Evolutionary conservation across 352 stramenopile genomes (phyloP), one percentile per base, ranked within the genome.

Genomic region (Pythium diclinum): DNA sequence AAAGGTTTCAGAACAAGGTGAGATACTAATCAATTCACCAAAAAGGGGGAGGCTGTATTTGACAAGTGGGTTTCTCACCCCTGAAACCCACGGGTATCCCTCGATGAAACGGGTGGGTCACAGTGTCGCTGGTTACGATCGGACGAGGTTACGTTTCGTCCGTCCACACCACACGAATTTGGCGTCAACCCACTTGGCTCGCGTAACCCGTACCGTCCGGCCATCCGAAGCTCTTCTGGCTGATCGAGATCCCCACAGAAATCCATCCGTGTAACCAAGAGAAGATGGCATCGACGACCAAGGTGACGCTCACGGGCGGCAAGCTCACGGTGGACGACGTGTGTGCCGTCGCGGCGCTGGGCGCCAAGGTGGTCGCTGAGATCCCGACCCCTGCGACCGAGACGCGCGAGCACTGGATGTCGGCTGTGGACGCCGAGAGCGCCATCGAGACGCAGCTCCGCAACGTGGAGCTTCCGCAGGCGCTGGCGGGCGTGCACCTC

Each of bases 261-360:
- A 49, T 49, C 48, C 21, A 55, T 36, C 48, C 6, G 10, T 30
- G 33, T 44, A 64, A 34, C 16, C 19, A 61, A 62, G 23, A 30
- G 63, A 30, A 57, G 6, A 72, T 69, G 44, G 59, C 57, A 38
- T 85, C 81, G 72, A 68, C 77, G 52, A 66, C 77, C 10, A 69
- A 82, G 57, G 81, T 90, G 71, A 86, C 68, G 30, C 71, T 92
- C 60, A 59, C 77, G 56, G 71, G 65, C 57, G 75, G 59, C 62
- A 85, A 83, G 60, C 83, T 92, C 53, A 71, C 72, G 28, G 63
- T 89, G 30, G 77, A 66, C 49, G 81, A 92, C 64, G 69, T 92
- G n/a, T 83, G 76, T 47, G 71, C 79, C 6, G 74, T 89, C 65
- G 81, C 83, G 34, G 79, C 71, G 13, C 64, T 89, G 23, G 59